phyloP scores from a whole-genome alignment of 1,139 yeast species.

The Geotrichum fermentans region DNA sequence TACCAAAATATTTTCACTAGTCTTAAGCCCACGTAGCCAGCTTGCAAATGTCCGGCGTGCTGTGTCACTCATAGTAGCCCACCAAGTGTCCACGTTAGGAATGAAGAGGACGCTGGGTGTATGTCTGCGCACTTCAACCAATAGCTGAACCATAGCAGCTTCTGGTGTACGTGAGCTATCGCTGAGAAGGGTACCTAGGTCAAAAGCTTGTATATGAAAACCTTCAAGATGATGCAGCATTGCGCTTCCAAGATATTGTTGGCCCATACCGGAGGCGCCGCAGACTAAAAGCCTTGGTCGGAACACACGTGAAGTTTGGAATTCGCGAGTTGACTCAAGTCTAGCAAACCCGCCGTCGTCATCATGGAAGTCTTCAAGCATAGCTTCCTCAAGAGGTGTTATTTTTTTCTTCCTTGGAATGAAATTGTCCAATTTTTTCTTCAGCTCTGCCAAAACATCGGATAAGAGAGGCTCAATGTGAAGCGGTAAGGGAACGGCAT shows the following conservation, averaged over 20 bases:
- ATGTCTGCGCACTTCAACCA: conserved; percentile 84
- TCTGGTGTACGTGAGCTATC: conserved; percentile 84
- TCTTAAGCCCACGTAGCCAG: conserved; percentile 60
- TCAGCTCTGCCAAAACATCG: conserved; percentile 46
- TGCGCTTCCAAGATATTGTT: conserved; percentile 80
- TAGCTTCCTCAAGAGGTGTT: conserved; percentile 65
- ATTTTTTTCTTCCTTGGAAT: conserved; percentile 60
- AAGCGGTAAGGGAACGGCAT: conserved; percentile 73
- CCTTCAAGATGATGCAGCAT: conserved; percentile 81
- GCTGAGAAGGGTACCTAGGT: conserved; percentile 69
- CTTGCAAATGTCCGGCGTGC: conserved; percentile 71
- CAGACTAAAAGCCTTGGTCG: conserved; percentile 74
- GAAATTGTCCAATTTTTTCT: conserved; percentile 49
- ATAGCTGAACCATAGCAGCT: conserved; percentile 75
- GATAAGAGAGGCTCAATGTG: conserved; percentile 60
- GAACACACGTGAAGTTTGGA: conserved; percentile 61
- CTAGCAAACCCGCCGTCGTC: conserved; percentile 63
- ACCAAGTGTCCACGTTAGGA: conserved; percentile 82
- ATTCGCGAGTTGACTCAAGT: conserved; percentile 56
- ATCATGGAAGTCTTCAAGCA: conserved; percentile 55
- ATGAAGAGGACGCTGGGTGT: conserved; percentile 82
- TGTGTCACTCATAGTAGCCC: conserved; percentile 57
- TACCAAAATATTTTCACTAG: conserved; percentile 72
- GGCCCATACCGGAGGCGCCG: conserved; percentile 84
- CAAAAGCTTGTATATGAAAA: conserved; percentile 81